A percentile compares a stretch with the other conserved stretches of the same genome.
phyloP scores from a whole-genome alignment of 208 protist genomes.

The Trypanosoma cruzi region DNA sequence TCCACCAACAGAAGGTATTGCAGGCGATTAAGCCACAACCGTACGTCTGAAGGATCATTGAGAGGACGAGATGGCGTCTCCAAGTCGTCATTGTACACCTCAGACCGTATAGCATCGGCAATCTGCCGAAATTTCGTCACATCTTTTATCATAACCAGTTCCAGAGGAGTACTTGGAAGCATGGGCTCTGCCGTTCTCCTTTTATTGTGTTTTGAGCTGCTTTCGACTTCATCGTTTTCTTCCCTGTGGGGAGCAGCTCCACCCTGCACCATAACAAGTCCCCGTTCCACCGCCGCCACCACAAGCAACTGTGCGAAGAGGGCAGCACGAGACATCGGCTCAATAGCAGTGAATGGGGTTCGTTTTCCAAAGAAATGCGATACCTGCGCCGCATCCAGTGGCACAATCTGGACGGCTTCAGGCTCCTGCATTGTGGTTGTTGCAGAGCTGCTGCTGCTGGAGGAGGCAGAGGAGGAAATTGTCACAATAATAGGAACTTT shows the following conservation, averaged over 20 bases:
- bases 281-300: conserved; percentile 62
- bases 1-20: conserved; percentile 52
- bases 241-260: neutral
- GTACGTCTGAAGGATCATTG: conserved; percentile 43
- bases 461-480: conserved; percentile 41
- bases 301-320: conserved; percentile 67
- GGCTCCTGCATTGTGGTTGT: neutral
- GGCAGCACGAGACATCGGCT: conserved; percentile 42
- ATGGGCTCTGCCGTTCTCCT: neutral
- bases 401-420: conserved; percentile 12
- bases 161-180: neutral
- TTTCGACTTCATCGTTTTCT: neutral
- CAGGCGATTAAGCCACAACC: conserved; percentile 72
- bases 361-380: conserved; percentile 67
- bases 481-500: conserved; percentile 84
- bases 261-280: conserved; percentile 29
- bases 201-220: neutral
- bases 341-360: conserved; percentile 69
- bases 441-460: neutral
- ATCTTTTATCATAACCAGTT: conserved; percentile 21
- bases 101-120: conserved; percentile 14
- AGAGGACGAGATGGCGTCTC: neutral
- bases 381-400: conserved; percentile 35
- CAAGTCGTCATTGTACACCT: conserved; percentile 20
- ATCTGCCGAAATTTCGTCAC: conserved; percentile 21